phyloP scores from a whole-genome alignment of 768 basidiomycete species.

The Serpula lacrymans region DNA sequence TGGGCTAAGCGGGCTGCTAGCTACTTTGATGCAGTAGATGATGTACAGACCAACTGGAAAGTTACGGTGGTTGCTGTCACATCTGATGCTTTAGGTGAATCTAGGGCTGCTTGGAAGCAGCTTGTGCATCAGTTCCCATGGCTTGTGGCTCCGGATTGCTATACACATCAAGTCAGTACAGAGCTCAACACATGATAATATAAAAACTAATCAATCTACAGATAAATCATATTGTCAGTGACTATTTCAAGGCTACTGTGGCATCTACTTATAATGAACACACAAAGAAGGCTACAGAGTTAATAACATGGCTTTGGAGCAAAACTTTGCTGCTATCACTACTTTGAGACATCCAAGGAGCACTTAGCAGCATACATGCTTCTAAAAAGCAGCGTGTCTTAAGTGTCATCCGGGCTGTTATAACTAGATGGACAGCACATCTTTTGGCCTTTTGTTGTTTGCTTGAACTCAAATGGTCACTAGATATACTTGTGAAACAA shows the following conservation, averaged over 20 bases:
- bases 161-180: slow-evolving; percentile 3
- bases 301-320: slow-evolving; percentile 34
- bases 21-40: too few species aligned
- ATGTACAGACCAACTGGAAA: slow-evolving; percentile 1
- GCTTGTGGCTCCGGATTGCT: slow-evolving; percentile 3
- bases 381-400: background rate
- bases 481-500: slow-evolving; percentile 14
- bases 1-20: too few species aligned
- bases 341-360: slow-evolving; percentile 17
- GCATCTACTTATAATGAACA: slow-evolving; percentile 9
- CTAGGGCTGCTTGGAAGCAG: slow-evolving; percentile 1
- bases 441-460: slow-evolving; percentile 28
- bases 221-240: slow-evolving; percentile 35
- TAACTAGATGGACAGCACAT: slow-evolving; percentile 36
- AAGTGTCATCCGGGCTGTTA: slow-evolving; percentile 28
- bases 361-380: background rate
- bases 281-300: slow-evolving; percentile 22
- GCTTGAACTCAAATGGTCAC: slow-evolving; percentile 18
- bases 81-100: slow-evolving; percentile 5
- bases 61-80: background rate
- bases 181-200: background rate
- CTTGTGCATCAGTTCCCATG: slow-evolving; percentile 3
- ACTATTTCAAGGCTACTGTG: slow-evolving; percentile 28
- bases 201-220: slow-evolving; percentile 13
- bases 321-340: slow-evolving; percentile 29